Evolutionary conservation across 768 basidiomycete species (phyloP), one percentile per base, ranked within the genome.

Genomic region (Tricholoma bakamatsutake): DNA sequence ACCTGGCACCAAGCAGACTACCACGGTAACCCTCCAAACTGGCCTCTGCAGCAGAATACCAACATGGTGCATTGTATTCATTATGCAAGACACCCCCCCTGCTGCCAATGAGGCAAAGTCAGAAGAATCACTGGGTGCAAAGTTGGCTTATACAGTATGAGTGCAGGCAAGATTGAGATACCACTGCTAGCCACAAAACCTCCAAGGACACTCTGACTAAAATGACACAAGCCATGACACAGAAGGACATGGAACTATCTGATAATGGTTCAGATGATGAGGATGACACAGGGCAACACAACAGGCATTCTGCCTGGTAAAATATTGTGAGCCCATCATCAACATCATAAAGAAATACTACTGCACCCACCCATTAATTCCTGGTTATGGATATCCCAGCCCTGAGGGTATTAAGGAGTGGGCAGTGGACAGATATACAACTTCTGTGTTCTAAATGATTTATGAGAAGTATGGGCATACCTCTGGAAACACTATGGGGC

Each of bases 381-480:
- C 63, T 18, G 55, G 61, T 1, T 64, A 59, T 53, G 54, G 50
- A 12, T 34, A 52, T 21, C 57, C 59, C 8, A 56, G n/a, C n/a
- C n/a, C n/a, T n/a, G n/a, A 27, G 39, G 43, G 43, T 2, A 54
- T 54, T 17, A 54, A 17, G 39, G 34, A 37, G n/a, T 54, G 53
- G 53, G 46, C 46, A 24, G 53, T 54, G 33, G 37, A 17, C 31
- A 48, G 9, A 37, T 54, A 18, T 54, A 54, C 33, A 54, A 48
- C 48, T 48, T 54, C 28, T 54, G 53, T 48, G 43, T 48, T 24
- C 31, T 35, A 21, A 17, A n/a, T n/a, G n/a, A 54, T 35, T 45
- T 54, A 34, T 35, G 5, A n/a, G 60, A 66, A 35, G 56, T 64
- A 4, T 69, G 66, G 66, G 65, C 64, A 1, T 66, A 64, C 57